Evolutionary conservation across 495 filamentous ascomycete species (phyloP), one percentile per base, ranked within the genome.

Genomic region (Aspergillus hancockii): DNA sequence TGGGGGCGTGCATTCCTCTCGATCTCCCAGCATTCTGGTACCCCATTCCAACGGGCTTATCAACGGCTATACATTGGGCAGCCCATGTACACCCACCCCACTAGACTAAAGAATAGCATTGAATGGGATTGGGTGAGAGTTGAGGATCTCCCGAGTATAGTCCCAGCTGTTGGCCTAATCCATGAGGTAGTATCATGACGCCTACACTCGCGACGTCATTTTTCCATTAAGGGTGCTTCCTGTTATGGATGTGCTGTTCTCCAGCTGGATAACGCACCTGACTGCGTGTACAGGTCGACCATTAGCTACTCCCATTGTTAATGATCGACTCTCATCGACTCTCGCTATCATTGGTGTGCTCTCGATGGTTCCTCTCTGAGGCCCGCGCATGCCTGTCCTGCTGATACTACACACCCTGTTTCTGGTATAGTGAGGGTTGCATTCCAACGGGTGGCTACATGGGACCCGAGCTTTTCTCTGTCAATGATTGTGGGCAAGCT

Each of bases 401-500:
- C 64, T 70, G 67, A 65, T 56, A 34, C 46, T 3, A 57, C 47
- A 41, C 10, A 8, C 60, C 60, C 70, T 70, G 73, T 55, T 75
- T 74, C 62, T 58, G 72, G 75, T 38, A 59, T 71, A 73, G 72
- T 63, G 55, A 66, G 59, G 67, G 73, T 75, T 74, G 61, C 73
- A 78, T 78, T 75, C 71, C 65, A 49, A 16, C 62, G 52, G 66
- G 71, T 75, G 75, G 72, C 72, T 70, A 70, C 71, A 62, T 50
- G 58, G 54, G 49, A 52, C 51, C 49, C 58, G 54, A 64, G 55
- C 54, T 45, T 53, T 10, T 47, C 43, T 47, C 43, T 23, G 43
- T 47, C 43, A 47, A 47, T 47, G 19, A 47, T 23, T 47, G 43
- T 47, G 21, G 43, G 21, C 19, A 8, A 47, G 43, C 43, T 47